Evolutionary conservation across 2,329 filamentous ascomycete species (phyloP).

Genomic region (Kalmusia sp.): DNA sequence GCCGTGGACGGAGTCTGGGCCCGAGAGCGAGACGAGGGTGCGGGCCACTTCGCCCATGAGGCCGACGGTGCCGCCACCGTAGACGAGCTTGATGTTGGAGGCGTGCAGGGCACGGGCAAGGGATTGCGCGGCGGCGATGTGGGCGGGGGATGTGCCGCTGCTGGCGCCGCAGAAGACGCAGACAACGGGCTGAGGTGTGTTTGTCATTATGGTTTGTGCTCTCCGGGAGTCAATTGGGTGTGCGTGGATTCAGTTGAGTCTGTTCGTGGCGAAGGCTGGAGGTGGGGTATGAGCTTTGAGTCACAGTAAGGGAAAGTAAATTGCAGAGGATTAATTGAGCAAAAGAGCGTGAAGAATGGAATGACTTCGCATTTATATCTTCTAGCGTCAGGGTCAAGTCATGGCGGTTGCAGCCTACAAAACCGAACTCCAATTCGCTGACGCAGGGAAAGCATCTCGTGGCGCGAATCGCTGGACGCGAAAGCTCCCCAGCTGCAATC

Average conservation of each 20-base stretch:
- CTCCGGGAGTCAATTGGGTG: background rate
- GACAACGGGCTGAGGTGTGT: slow-evolving; percentile 67
- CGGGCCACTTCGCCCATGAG: slow-evolving; percentile 95
- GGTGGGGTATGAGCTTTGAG: background rate
- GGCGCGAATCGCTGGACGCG: slow-evolving; percentile 5
- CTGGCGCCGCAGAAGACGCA: slow-evolving; percentile 95
- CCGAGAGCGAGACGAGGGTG: slow-evolving; percentile 82
- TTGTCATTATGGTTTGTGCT: slow-evolving; percentile 29
- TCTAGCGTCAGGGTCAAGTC: slow-evolving; percentile 1
- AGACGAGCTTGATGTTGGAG: slow-evolving; percentile 83
- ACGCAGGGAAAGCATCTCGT: slow-evolving; percentile 1
- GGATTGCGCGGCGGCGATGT: slow-evolving; percentile 78
- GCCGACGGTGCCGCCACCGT: slow-evolving; percentile 92
- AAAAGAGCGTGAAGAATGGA: slow-evolving; percentile 4
- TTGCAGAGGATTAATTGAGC: background rate
- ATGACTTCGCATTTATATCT: background rate
- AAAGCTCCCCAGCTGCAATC: background rate
- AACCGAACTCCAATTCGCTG: background rate
- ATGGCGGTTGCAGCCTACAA: background rate
- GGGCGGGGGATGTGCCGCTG: slow-evolving; percentile 72
- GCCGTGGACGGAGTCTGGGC: slow-evolving; percentile 84
- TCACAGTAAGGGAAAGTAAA: background rate
- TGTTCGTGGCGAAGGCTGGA: background rate
- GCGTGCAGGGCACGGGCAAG: slow-evolving; percentile 78
- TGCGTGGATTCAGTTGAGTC: too few relatives aligned